Evolutionary conservation across 371 early-diverging fungal species (phyloP).

Genomic region (Saksenaea vasiformis): DNA sequence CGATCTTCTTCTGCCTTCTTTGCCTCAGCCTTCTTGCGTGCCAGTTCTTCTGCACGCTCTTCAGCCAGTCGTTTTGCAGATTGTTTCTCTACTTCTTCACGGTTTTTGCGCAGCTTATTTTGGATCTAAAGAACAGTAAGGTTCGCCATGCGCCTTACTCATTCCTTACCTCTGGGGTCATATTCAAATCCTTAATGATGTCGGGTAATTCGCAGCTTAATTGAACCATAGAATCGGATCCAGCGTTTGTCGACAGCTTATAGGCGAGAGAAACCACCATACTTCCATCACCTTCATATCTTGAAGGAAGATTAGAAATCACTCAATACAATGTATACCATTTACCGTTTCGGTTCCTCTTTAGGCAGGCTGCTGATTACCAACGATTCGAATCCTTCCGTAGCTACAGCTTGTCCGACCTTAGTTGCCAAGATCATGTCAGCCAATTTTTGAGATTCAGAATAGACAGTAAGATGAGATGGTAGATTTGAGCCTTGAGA

Average conservation of each 20-base stretch:
- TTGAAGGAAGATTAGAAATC: background rate
- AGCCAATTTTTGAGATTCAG: conserved; percentile 46
- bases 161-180: conserved; percentile 29
- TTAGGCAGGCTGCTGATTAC: conserved; percentile 51
- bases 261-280: conserved; percentile 9
- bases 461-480: conserved; percentile 26
- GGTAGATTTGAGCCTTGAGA: conserved; percentile 24
- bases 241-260: background rate
- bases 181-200: conserved; percentile 19
- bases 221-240: conserved; percentile 28
- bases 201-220: conserved; percentile 43
- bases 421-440: conserved; percentile 35
- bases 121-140: conserved; percentile 20
- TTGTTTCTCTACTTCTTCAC: conserved; percentile 49
- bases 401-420: conserved; percentile 37
- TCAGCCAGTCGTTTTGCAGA: conserved; percentile 50
- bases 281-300: conserved; percentile 24
- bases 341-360: conserved; percentile 43
- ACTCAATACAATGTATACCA: conserved; percentile 18
- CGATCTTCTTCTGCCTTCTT: conserved; percentile 73
- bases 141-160: background rate
- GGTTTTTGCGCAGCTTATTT: conserved; percentile 42
- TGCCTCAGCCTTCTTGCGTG: conserved; percentile 56
- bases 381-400: conserved; percentile 37
- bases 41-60: conserved; percentile 54